phyloP scores from a whole-genome alignment of 208 protist genomes.

The Trypanosoma rangeli region DNA sequence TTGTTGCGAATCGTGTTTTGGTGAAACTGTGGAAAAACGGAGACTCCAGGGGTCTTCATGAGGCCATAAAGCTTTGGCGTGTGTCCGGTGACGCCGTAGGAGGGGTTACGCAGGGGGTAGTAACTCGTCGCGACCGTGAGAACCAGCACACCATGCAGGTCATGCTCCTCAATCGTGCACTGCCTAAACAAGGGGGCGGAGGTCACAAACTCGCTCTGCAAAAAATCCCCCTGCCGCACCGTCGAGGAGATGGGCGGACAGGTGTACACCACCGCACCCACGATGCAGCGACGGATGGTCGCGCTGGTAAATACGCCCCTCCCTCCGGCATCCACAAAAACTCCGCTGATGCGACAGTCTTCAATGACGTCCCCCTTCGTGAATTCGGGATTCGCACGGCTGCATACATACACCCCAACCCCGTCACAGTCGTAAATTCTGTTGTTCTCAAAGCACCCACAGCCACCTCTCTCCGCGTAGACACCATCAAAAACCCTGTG shows the following conservation, averaged over 20 bases:
- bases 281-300: conserved; percentile 45
- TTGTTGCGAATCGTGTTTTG: conserved; percentile 72
- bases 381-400: conserved; percentile 53
- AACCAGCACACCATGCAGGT: conserved; percentile 75
- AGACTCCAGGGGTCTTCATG: background rate
- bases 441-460: conserved; percentile 61
- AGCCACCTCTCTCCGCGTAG: conserved; percentile 43
- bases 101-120: conserved; percentile 36
- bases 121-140: conserved; percentile 53
- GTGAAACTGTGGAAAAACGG: conserved; percentile 48
- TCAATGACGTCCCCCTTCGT: conserved; percentile 57
- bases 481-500: conserved; percentile 76
- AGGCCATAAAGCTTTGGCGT: conserved; percentile 14
- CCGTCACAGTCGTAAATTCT: conserved; percentile 61
- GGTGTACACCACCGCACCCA: conserved; percentile 66
- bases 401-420: conserved; percentile 64
- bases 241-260: conserved; percentile 48
- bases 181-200: conserved; percentile 52
- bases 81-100: conserved; percentile 6
- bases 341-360: conserved; percentile 55
- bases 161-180: conserved; percentile 75
- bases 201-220: conserved; percentile 37
- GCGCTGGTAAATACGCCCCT: conserved; percentile 34
- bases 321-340: conserved; percentile 69
- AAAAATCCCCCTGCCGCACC: conserved; percentile 41